Percentiles rank a stretch among this genome's conserved stretches.
These are phyloP conservation scores for Pythium diclinum DNA, from an alignment of 352 stramenopile genomes.

Conservation along the genomic window DNA sequence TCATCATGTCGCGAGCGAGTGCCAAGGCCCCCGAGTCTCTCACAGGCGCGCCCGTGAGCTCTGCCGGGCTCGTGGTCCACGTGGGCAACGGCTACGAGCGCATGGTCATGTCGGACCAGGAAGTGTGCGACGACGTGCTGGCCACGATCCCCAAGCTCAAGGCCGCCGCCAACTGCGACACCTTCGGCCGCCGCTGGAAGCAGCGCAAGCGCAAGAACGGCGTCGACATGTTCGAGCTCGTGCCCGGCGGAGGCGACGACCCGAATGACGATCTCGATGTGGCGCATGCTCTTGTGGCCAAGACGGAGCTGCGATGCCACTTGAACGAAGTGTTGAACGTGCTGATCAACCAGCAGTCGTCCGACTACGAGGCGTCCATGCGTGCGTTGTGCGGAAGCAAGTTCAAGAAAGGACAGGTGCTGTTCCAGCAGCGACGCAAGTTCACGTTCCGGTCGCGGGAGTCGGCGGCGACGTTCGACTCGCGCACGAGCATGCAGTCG, in stretches of 20 bases:
- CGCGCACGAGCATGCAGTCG: neutral
- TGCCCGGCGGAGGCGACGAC: constrained; percentile 21
- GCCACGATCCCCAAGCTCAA: constrained; percentile 54
- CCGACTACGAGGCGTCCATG: constrained; percentile 45
- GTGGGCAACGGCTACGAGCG: constrained; percentile 16
- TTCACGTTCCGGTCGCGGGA: neutral
- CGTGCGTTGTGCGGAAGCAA: constrained; percentile 42
- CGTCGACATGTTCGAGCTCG: constrained; percentile 44
- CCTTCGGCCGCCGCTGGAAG: constrained; percentile 35
- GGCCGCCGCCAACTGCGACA: constrained; percentile 30
- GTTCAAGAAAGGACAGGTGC: constrained; percentile 44
- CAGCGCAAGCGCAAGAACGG: constrained; percentile 25
- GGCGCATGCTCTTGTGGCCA: constrained; percentile 43
- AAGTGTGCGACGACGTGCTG: constrained; percentile 54
- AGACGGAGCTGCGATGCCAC: constrained; percentile 49
- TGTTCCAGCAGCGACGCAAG: constrained; percentile 38
- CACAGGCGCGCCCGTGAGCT: neutral
- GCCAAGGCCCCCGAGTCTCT: neutral
- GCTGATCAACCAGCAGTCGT: constrained; percentile 41
- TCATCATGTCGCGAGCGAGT: neutral
- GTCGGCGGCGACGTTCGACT: constrained; percentile 26
- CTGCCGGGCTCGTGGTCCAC: constrained; percentile 11
- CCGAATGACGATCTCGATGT: constrained; percentile 44
- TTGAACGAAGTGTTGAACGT: constrained; percentile 65
- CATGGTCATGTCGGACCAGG: constrained; percentile 35